Conservation (phyloP, 2,329 filamentous ascomycete species). For the Scedosporium dehoogii region DNA sequence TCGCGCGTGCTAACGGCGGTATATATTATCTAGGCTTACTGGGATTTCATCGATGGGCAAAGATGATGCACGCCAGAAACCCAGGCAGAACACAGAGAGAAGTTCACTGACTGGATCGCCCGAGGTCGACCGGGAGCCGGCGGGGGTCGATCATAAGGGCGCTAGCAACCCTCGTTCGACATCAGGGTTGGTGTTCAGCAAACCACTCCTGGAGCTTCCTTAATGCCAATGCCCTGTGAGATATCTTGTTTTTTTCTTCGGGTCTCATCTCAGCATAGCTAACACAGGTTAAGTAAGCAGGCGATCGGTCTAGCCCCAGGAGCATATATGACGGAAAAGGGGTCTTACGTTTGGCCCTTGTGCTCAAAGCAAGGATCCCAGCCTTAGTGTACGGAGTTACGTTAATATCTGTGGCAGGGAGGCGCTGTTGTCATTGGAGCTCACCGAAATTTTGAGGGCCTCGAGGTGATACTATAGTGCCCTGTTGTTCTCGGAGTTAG, state of each 20-base stretch:
- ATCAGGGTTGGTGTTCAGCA: slow-evolving; percentile 26
- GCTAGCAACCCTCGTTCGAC: background rate
- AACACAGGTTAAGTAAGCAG: background rate
- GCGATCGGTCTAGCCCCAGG: background rate
- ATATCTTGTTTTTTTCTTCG: slow-evolving; percentile 79
- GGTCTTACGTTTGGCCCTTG: slow-evolving; percentile 64
- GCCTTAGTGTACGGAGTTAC: slow-evolving; percentile 38
- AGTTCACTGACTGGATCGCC: no score
- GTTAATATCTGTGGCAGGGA: background rate
- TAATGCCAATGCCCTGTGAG: slow-evolving; percentile 81
- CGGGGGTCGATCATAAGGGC: background rate
- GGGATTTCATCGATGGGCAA: background rate
- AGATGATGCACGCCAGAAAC: background rate
- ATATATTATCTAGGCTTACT: background rate
- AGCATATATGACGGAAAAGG: slow-evolving; percentile 8
- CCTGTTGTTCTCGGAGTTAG: background rate
- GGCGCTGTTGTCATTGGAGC: background rate
- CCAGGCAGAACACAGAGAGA: no score
- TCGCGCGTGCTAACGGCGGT: background rate
- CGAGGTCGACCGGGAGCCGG: no score
- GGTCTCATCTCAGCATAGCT: slow-evolving; percentile 93
- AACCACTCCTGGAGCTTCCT: slow-evolving; percentile 80
- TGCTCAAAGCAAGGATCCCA: slow-evolving; percentile 98
- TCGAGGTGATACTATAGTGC: background rate
- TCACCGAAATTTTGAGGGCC: slow-evolving; percentile 9